Evolutionary conservation across 139 green algal species (phyloP), one percentile per base, ranked within the genome.

Genomic region (Chlorella sp.): DNA sequence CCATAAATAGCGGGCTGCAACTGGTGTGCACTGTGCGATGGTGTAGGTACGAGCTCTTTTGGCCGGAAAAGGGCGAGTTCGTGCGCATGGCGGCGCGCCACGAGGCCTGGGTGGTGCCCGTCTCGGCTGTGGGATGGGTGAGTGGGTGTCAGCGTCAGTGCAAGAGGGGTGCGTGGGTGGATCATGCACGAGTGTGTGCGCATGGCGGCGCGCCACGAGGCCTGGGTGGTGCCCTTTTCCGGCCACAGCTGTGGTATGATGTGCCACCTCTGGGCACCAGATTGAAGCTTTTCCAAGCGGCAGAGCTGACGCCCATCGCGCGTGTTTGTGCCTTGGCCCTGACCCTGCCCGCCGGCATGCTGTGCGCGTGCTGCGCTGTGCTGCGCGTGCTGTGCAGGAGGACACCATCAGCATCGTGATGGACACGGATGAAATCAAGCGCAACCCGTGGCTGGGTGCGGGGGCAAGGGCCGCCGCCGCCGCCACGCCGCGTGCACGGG

Each of bases 21-120:
- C n/a, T n/a, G n/a, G n/a, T n/a, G n/a, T n/a, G n/a, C n/a, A n/a
- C n/a, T n/a, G n/a, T n/a, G n/a, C n/a, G n/a, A n/a, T n/a, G n/a
- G 10, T 55, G 14, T 27, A 80, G 94, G 67, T 98, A 98, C 86
- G 72, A 95, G 79, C 80, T 98, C 0, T 88, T 97, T 64, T 98
- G 94, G 94, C 93, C 95, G 1, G 62, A 86, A 42, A 80, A 88
- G 51, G 74, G 82, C 2, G 74, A 79, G 74, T 79, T 79, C 14
- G 67, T 79, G 10, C 74, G 74, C 67, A 79, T 79, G 74, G 74
- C 74, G 5, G 74, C 74, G 3, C 74, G 74, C 59, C 72, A 35
- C 49, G 67, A 51, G 66, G 74, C 74, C 74, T 68, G 51, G 32
- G 67, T 79, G 67, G 49, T 79, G n/a, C 74, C 74, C 5, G 74